phyloP scores from a whole-genome alignment of 2,329 filamentous ascomycete species.

The Cadophora sp. region DNA sequence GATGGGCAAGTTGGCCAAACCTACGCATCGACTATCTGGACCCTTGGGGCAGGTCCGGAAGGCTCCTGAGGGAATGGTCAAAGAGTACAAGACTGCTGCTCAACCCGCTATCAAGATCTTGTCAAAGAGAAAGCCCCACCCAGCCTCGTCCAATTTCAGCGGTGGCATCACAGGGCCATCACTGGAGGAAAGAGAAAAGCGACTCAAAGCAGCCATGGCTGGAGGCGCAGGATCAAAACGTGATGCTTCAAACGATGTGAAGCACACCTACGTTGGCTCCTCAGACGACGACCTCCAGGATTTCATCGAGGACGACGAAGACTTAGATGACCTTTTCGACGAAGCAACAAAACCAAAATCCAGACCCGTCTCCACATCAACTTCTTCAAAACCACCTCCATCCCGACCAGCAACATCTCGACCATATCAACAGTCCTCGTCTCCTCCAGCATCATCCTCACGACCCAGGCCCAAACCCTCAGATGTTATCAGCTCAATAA shows the following conservation, averaged over 20 bases:
- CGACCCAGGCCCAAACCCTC: constrained; percentile 24
- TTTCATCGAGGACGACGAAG: constrained; percentile 26
- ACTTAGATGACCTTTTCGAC: constrained; percentile 36
- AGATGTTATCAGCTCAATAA: constrained; percentile 21
- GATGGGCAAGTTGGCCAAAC: constrained; percentile 54
- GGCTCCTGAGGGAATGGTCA: constrained; percentile 61
- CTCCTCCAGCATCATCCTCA: constrained; percentile 7
- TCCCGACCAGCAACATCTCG: background rate
- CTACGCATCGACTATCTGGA: constrained; percentile 45
- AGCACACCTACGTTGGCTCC: constrained; percentile 34
- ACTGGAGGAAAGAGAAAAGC: constrained; percentile 48
- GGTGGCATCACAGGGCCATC: constrained; percentile 32
- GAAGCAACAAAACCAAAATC: constrained; percentile 22
- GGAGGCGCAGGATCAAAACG: constrained; percentile 18
- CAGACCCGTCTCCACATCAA: constrained; percentile 6
- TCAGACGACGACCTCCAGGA: constrained; percentile 36
- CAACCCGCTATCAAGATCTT: constrained; percentile 46
- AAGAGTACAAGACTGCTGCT: constrained; percentile 55
- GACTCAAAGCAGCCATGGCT: constrained; percentile 37
- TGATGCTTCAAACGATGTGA: constrained; percentile 7
- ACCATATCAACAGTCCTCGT: constrained; percentile 11
- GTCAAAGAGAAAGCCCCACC: constrained; percentile 35
- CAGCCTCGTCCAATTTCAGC: constrained; percentile 21
- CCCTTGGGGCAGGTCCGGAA: constrained; percentile 48
- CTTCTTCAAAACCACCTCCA: constrained; percentile 13